These are phyloP conservation scores for Acrodontium crateriforme DNA, from an alignment of 2,329 filamentous ascomycete genomes.

Conservation along the genomic window DNA sequence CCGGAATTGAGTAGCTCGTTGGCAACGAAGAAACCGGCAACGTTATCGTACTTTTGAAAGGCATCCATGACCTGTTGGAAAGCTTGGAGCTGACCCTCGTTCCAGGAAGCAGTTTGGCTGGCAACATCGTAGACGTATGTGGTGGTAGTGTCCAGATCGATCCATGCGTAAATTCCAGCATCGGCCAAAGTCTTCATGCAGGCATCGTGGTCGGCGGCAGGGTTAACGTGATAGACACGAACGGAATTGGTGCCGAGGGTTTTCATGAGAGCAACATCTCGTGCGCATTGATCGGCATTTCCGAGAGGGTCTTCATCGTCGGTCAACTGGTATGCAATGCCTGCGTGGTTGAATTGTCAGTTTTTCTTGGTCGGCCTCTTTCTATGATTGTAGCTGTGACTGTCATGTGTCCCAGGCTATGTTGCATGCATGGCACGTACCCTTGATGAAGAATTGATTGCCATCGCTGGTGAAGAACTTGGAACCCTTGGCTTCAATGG, in stretches of 20 bases:
- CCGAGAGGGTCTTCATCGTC: slow-evolving; percentile 63
- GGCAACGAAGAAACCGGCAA: slow-evolving; percentile 72
- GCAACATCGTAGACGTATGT: slow-evolving; percentile 45
- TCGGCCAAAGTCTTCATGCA: slow-evolving; percentile 74
- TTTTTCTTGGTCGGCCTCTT: no score
- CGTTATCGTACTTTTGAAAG: slow-evolving; percentile 65
- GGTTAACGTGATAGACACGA: slow-evolving; percentile 77
- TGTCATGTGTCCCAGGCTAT: no score
- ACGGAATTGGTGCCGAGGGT: slow-evolving; percentile 70
- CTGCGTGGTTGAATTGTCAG: slow-evolving; percentile 10
- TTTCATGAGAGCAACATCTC: slow-evolving; percentile 66
- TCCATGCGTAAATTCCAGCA: slow-evolving; percentile 69
- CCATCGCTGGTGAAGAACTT: slow-evolving; percentile 79
- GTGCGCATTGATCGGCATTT: slow-evolving; percentile 59
- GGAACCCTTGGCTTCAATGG: slow-evolving; percentile 51
- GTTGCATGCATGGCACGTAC: no score
- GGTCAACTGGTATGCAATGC: slow-evolving; percentile 33
- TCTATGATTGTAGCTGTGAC: no score
- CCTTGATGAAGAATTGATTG: slow-evolving; percentile 73
- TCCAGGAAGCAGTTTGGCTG: slow-evolving; percentile 50
- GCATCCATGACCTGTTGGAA: slow-evolving; percentile 63
- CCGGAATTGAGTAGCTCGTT: slow-evolving; percentile 64
- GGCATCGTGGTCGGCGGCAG: slow-evolving; percentile 52
- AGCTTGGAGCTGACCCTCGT: slow-evolving; percentile 51
- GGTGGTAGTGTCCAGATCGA: slow-evolving; percentile 66